Conservation (phyloP, 768 basidiomycete species). For the Heimioporus sp. region DNA sequence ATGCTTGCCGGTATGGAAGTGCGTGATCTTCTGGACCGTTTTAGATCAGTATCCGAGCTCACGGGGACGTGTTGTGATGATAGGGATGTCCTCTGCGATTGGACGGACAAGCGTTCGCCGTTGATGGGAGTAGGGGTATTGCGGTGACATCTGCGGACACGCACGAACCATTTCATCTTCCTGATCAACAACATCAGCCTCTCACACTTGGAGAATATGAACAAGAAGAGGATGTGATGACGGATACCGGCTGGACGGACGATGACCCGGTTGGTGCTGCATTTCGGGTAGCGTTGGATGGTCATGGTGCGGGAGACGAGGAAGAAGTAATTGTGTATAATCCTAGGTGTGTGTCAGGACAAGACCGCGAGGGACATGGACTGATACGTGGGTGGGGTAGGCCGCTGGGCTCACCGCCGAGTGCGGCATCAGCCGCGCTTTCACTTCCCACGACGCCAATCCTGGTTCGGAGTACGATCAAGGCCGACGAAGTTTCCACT, state of each 20-base stretch:
- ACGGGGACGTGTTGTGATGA: slow-evolving; percentile 7
- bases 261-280: slow-evolving; percentile 72
- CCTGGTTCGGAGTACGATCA: neutral
- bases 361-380: neutral
- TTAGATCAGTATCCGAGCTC: slow-evolving; percentile 9
- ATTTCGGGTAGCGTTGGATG: slow-evolving; percentile 49
- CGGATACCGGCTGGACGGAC: slow-evolving; percentile 69
- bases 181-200: slow-evolving; percentile 18
- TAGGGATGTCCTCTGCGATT: slow-evolving; percentile 27
- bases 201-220: slow-evolving; percentile 13
- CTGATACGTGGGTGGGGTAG: slow-evolving; percentile 11
- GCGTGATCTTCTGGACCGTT: slow-evolving; percentile 29
- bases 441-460: slow-evolving; percentile 22
- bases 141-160: slow-evolving; percentile 7
- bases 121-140: slow-evolving; percentile 3
- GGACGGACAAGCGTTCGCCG: slow-evolving; percentile 21
- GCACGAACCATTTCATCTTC: neutral
- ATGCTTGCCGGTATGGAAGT: slow-evolving; percentile 56
- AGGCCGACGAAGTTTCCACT: slow-evolving; percentile 1
- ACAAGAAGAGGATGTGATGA: slow-evolving; percentile 60
- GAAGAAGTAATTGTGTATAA: slow-evolving; percentile 77
- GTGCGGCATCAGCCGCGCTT: neutral
- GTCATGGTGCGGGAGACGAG: slow-evolving; percentile 34
- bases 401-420: slow-evolving; percentile 19
- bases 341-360: slow-evolving; percentile 45